Percentiles rank a stretch among this genome's conserved stretches.
Evolutionary conservation across 768 basidiomycete genomes (phyloP).

Genomic region (Auriscalpium microsporum): DNA sequence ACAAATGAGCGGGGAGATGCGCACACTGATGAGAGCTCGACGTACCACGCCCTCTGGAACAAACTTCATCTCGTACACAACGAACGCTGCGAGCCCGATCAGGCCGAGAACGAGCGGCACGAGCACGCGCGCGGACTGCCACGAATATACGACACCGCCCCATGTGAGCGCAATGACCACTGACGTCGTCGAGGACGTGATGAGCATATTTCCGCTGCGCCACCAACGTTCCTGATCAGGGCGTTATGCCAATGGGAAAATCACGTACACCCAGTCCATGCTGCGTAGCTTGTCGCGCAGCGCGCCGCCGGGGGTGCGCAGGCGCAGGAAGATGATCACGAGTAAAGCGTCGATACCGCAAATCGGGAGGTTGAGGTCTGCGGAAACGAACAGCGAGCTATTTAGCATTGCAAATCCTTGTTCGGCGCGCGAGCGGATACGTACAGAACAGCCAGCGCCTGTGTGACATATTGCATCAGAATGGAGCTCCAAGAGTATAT

Average conservation of each 20-base stretch:
- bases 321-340: constrained; percentile 22
- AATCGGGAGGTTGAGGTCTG: constrained; percentile 29
- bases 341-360: constrained; percentile 20
- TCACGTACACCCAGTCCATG: constrained; percentile 30
- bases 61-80: constrained; percentile 26
- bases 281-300: constrained; percentile 22
- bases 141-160: constrained; percentile 34
- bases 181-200: constrained; percentile 22
- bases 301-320: constrained; percentile 25
- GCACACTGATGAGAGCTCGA: constrained; percentile 23
- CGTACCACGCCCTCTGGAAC: constrained; percentile 12
- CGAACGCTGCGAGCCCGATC: constrained; percentile 26
- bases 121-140: constrained; percentile 31
- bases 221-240: background rate
- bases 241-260: background rate
- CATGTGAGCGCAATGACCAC: constrained; percentile 27
- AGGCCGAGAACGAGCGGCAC: constrained; percentile 33
- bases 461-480: too few relatives aligned
- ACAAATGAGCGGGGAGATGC: background rate
- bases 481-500: too few relatives aligned
- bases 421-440: too few relatives aligned
- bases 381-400: too few relatives aligned
- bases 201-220: constrained; percentile 27
- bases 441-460: too few relatives aligned
- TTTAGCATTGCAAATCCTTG: too few relatives aligned